Percentiles rank a stretch among this genome's conserved stretches.
Evolutionary conservation across 1,139 yeast genomes (phyloP).

Genomic region (Taphrina communis): DNA sequence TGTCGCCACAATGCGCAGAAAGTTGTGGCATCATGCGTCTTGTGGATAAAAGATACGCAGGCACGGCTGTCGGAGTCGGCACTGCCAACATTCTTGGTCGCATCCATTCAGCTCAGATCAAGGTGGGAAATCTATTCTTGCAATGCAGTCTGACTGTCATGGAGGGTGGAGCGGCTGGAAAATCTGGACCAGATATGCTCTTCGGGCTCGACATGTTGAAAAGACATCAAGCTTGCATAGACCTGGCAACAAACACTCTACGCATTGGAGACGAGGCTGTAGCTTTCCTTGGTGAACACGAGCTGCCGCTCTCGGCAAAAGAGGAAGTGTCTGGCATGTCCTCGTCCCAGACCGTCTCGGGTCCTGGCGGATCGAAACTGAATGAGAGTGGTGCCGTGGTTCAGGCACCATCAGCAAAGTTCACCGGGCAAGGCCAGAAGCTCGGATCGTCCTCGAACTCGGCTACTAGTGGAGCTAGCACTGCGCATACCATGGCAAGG

Average conservation of each 20-base stretch:
- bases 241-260: slow-evolving; percentile 70
- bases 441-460: slow-evolving; percentile 36
- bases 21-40: slow-evolving; percentile 71
- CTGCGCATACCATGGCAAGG: slow-evolving; percentile 39
- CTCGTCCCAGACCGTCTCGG: slow-evolving; percentile 32
- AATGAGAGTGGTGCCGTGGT: slow-evolving; percentile 47
- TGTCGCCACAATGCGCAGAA: slow-evolving; percentile 77
- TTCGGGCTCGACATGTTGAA: slow-evolving; percentile 71
- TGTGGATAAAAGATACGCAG: slow-evolving; percentile 80
- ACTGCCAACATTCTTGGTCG: slow-evolving; percentile 77
- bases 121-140: slow-evolving; percentile 67
- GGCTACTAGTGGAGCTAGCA: slow-evolving; percentile 36
- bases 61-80: slow-evolving; percentile 92
- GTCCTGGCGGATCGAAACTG: slow-evolving; percentile 46
- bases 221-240: slow-evolving; percentile 83
- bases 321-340: slow-evolving; percentile 34
- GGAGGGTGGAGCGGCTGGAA: slow-evolving; percentile 54
- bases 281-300: slow-evolving; percentile 73
- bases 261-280: slow-evolving; percentile 75
- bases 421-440: slow-evolving; percentile 37
- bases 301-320: slow-evolving; percentile 60
- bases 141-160: slow-evolving; percentile 85
- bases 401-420: slow-evolving; percentile 37
- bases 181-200: slow-evolving; percentile 61
- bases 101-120: slow-evolving; percentile 86